Evolutionary conservation across 306 rosid species (phyloP), one percentile per base, ranked within the genome.

Genomic region (Lablab purpureus): DNA sequence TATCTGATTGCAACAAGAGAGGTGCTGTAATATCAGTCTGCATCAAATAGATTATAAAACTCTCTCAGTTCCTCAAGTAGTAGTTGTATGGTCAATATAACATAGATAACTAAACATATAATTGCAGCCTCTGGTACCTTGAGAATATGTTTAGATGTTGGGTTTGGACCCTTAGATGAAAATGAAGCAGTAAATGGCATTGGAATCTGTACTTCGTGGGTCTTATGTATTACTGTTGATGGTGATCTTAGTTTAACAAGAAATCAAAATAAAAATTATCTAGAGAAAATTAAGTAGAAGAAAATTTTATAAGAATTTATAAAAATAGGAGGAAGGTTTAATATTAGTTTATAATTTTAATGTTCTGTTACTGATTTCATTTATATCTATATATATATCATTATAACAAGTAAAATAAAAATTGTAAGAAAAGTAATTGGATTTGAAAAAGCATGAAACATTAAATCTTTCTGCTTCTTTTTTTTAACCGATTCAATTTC

Each of bases 11-110:
- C 97, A 11, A 97, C 92, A 11, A 92, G 90, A 79, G 91, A 9
- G 98, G 98, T 28, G 98, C 99, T 69, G 93, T 87, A 77, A 95
- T 75, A 70, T 95, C 99, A 71, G 99, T 98, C 98, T 95, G 84
- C 83, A 85, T 27, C 74, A 63, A 47, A 56, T 23, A 47, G 4
- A 65, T 71, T 40, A 50, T 54, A 30, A 27, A 40, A 32, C 76
- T 62, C 18, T 10, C 21, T 10, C 66, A 59, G 36, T n/a, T 46
- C 46, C 22, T 56, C 7, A 47, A 60, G 51, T 55, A 74, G 27
- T 63, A 67, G 69, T 45, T 49, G 64, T 64, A 37, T 46, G 76
- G 22, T 73, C 54, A 67, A 59, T 23, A 32, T 23, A 13, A 30
- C n/a, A 56, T 7, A 75, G 28, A 40, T 73, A 71, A 32, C 13